Evolutionary conservation across 306 rosid species (phyloP).

Genomic region (Sindora glabra): DNA sequence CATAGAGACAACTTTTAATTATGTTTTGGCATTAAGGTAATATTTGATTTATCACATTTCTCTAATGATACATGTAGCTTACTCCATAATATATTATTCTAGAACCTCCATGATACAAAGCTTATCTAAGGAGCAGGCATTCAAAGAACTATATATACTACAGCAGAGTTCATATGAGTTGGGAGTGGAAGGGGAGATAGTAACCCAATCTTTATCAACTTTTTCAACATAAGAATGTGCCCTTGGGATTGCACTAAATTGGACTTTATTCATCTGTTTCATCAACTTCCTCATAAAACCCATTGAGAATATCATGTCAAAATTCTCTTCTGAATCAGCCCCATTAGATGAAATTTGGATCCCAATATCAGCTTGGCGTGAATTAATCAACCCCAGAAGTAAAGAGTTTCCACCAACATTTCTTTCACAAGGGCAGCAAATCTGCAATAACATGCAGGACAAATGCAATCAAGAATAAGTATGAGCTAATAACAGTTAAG

Average conservation of each 20-base stretch:
- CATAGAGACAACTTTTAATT: background rate
- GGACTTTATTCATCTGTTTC: slow-evolving; percentile 46
- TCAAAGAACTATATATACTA: slow-evolving; percentile 55
- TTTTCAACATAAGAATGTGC: slow-evolving; percentile 50
- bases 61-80: no score
- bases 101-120: slow-evolving; percentile 53
- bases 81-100: slow-evolving; percentile 10
- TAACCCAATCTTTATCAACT: slow-evolving; percentile 75
- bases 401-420: slow-evolving; percentile 36
- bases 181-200: slow-evolving; percentile 48
- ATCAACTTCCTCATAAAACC: slow-evolving; percentile 45
- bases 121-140: slow-evolving; percentile 48
- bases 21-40: no score
- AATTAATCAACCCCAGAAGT: slow-evolving; percentile 53
- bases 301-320: slow-evolving; percentile 59
- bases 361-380: slow-evolving; percentile 50
- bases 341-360: slow-evolving; percentile 38
- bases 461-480: slow-evolving; percentile 10
- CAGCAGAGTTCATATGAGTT: slow-evolving; percentile 66
- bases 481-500: background rate
- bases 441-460: slow-evolving; percentile 36
- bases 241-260: slow-evolving; percentile 46
- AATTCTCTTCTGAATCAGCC: slow-evolving; percentile 33
- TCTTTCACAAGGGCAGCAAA: slow-evolving; percentile 48
- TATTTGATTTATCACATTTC: no score